Evolutionary conservation across 176 grass and related monocot species (phyloP), one percentile per base, ranked within the genome.

Genomic region (Aechmea fasciata): DNA sequence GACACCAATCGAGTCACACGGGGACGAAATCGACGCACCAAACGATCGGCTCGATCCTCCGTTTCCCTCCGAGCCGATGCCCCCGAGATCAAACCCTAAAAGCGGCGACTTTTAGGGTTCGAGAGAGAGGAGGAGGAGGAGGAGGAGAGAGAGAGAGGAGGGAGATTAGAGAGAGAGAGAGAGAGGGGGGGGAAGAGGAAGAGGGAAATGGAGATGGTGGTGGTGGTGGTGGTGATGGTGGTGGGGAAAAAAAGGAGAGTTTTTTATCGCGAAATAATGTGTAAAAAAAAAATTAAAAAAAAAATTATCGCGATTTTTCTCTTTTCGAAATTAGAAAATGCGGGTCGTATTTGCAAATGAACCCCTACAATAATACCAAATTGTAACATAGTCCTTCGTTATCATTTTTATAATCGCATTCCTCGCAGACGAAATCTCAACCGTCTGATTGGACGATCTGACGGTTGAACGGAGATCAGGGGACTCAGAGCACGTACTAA

Each of bases 161-260:
- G 29, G 22, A 41, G 51, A 52, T 75, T 52, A 48, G 74, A 67
- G 65, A 25, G 15, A 66, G 62, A 52, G 77, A 81, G 78, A 65
- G 25, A 33, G 66, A 50, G 50, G 67, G 15, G 10, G 67, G 67
- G 49, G 47, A 66, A 65, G 23, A 41, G 18, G 26, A 22, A 47
- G 65, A 63, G 78, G 73, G 26, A 70, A 28, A 65, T 50, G 68
- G 71, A 64, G 41, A 20, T 68, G 52, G 52, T 75, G 71, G 71
- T 68, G 73, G 79, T 67, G 67, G 79, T 62, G 66, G 66, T 13
- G 68, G 57, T 57, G 52, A 11, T 12, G 61, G 23, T 59, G 71
- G 61, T 70, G 18, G 53, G n/a, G 48, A 62, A 53, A 75, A 59
- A 59, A 59, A 14, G 15, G 54, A 59, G 8, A 17, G 13, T 57